phyloP scores from a whole-genome alignment of 495 filamentous ascomycete genomes.

The Annulohypoxylon nitens region DNA sequence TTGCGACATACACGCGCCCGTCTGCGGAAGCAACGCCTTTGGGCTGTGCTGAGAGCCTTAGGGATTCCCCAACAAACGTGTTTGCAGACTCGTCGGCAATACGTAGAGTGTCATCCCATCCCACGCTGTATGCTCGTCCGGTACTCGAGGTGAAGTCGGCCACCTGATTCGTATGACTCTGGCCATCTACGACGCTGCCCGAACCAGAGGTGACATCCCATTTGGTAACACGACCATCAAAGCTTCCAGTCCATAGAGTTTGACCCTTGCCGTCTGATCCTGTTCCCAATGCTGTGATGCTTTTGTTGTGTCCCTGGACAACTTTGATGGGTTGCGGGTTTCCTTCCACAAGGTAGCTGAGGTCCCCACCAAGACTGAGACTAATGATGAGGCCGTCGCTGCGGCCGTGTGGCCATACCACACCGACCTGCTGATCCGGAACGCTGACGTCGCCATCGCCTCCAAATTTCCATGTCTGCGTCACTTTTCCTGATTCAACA shows the following conservation, averaged over 20 bases:
- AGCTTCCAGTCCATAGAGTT: conserved; percentile 89
- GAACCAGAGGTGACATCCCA: conserved; percentile 81
- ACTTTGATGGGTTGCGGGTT: conserved; percentile 75
- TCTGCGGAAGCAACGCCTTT: conserved; percentile 61
- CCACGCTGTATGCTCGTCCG: conserved; percentile 82
- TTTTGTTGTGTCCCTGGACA: conserved; percentile 94
- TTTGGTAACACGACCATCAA: conserved; percentile 84
- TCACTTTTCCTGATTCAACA: conserved; percentile 78
- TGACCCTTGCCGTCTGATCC: conserved; percentile 60
- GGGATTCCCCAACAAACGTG: conserved; percentile 61
- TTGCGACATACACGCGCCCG: conserved; percentile 72
- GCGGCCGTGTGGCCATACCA: conserved; percentile 88
- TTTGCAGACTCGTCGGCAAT: conserved; percentile 72
- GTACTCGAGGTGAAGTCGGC: conserved; percentile 74
- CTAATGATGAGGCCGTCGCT: conserved; percentile 90
- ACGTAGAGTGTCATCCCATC: conserved; percentile 95
- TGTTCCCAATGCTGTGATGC: conserved; percentile 79
- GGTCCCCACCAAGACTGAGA: conserved; percentile 85
- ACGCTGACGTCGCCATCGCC: conserved; percentile 80
- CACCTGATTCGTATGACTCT: conserved; percentile 84
- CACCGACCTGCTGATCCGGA: conserved; percentile 91
- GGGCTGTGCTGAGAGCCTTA: conserved; percentile 65
- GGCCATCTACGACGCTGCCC: conserved; percentile 78
- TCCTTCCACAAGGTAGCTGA: conserved; percentile 86
- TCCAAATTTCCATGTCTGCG: conserved; percentile 89